phyloP scores from a whole-genome alignment of 768 basidiomycete species.

The Cystofilobasidium ferigula region DNA sequence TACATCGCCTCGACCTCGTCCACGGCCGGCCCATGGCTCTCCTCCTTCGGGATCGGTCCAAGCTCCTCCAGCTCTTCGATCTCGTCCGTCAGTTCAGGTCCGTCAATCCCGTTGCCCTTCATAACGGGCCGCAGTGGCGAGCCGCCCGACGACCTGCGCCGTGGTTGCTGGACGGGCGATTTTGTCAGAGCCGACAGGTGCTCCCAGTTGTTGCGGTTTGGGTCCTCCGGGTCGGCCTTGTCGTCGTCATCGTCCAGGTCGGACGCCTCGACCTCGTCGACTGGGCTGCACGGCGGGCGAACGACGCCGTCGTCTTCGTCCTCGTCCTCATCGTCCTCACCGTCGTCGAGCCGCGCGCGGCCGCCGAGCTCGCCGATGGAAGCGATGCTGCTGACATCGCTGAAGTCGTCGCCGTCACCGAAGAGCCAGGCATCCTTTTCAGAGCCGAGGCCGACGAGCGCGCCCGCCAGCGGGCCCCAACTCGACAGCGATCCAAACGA shows the following conservation, averaged over 20 bases:
- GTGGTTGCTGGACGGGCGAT: constrained; percentile 61
- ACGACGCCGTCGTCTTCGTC: constrained; percentile 27
- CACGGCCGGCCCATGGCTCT: constrained; percentile 34
- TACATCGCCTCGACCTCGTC: constrained; percentile 37
- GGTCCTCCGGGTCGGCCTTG: constrained; percentile 50
- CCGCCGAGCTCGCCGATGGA: constrained; percentile 80
- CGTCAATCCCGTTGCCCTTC: constrained; percentile 56
- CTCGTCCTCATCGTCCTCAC: constrained; percentile 28
- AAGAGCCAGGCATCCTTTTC: constrained; percentile 77
- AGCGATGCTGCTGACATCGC: constrained; percentile 86
- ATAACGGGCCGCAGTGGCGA: constrained; percentile 71
- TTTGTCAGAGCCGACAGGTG: constrained; percentile 92
- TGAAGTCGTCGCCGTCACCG: constrained; percentile 64
- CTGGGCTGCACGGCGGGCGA: constrained; percentile 45
- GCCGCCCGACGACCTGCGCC: constrained; percentile 60
- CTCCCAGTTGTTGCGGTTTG: constrained; percentile 95
- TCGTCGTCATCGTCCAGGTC: constrained; percentile 45
- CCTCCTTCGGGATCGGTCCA: constrained; percentile 45
- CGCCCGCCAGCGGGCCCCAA: constrained; percentile 27
- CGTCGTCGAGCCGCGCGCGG: constrained; percentile 55
- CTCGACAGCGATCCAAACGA: constrained; percentile 15
- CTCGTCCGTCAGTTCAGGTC: constrained; percentile 42
- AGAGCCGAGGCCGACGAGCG: constrained; percentile 27
- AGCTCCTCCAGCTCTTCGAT: constrained; percentile 61
- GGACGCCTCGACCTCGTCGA: constrained; percentile 40